Evolutionary conservation across 306 rosid genomes (phyloP).

Genomic region (Malus sieversii): DNA sequence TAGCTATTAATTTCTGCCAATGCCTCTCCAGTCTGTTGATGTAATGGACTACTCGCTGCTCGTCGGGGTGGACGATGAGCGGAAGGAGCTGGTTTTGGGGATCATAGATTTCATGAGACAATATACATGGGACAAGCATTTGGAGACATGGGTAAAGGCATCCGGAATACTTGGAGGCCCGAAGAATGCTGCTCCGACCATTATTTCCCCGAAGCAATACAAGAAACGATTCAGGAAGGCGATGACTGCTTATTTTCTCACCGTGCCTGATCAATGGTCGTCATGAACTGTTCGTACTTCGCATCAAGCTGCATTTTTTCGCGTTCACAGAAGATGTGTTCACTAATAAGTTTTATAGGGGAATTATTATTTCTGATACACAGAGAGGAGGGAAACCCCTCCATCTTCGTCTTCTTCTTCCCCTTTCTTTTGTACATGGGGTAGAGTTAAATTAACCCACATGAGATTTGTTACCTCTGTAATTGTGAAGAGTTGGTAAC

Average conservation of each 20-base stretch:
- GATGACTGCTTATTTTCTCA: conserved; percentile 88
- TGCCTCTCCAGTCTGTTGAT: conserved; percentile 64
- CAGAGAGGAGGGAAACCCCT: conserved; percentile 23
- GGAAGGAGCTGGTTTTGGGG: conserved; percentile 82
- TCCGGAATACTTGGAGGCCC: conserved; percentile 93
- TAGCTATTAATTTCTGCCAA: not conserved
- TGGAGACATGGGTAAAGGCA: conserved; percentile 96
- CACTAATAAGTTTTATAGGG: conserved; percentile 17
- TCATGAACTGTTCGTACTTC: conserved; percentile 18
- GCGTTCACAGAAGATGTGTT: conserved; percentile 18
- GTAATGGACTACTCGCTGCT: conserved; percentile 96
- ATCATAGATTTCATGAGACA: conserved; percentile 98
- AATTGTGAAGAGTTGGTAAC: conserved; percentile 6
- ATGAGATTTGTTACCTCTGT: not conserved
- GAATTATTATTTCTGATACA: conserved; percentile 24
- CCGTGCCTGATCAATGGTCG: conserved; percentile 84
- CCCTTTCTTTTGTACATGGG: conserved; percentile 14
- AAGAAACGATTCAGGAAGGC: conserved; percentile 97
- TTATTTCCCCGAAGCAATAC: conserved; percentile 86
- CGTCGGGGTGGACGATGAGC: conserved; percentile 92
- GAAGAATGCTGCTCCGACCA: conserved; percentile 80
- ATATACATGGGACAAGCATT: conserved; percentile 99
- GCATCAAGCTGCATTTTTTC: conserved; percentile 24
- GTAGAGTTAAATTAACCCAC: conserved; percentile 1
- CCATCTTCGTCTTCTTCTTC: not conserved